Evolutionary conservation across 139 green algal genomes (phyloP), one percentile per base, ranked within the genome.

Genomic region (Auxenochlorella protothecoides): DNA sequence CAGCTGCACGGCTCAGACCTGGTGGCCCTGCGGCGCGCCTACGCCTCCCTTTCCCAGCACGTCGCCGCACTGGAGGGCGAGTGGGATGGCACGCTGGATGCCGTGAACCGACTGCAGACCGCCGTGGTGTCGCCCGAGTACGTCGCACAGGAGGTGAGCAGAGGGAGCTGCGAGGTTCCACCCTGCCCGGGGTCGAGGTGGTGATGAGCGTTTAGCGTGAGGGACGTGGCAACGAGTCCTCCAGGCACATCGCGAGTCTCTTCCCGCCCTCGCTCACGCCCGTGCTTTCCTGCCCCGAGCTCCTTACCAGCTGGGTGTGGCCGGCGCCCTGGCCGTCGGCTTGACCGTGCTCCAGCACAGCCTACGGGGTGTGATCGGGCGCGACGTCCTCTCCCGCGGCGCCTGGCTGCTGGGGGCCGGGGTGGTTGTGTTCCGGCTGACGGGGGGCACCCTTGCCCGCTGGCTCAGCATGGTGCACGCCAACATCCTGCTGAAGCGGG

Each of bases 391-490:
- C 8, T 4, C 12, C 14, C 53, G 55, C 44, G 70, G 70, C 61
- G 9, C 68, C 61, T 68, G 63, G 70, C 70, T 74, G 70, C 61
- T 74, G 70, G 70, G 61, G 2, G 70, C 61, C 0, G 70, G n/a
- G 7, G 61, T 68, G 54, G 61, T 74, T 61, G 53, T 74, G 70
- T 16, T 44, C 9, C 70, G 70, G 55, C 70, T 74, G n/a, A 74
- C 70, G 8, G 70, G 70, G n/a, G 70, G 70, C 52, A 59, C 70
- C 51, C 52, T 12, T 0, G 51, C 52, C 11, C 52, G 4, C 9
- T n/a, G 52, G 52, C 5, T 13, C 56, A 62, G 59, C 52, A 68
- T 74, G 70, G 55, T 68, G 11, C 8, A 44, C 9, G 61, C 61
- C 53, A 74, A 74, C 53, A 55, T 53, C 5, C 10, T 14, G n/a